Percentiles rank a stretch among this genome's conserved stretches.
Conservation (phyloP, 2,329 filamentous ascomycete species). For the Trichoderma asperellum region DNA sequence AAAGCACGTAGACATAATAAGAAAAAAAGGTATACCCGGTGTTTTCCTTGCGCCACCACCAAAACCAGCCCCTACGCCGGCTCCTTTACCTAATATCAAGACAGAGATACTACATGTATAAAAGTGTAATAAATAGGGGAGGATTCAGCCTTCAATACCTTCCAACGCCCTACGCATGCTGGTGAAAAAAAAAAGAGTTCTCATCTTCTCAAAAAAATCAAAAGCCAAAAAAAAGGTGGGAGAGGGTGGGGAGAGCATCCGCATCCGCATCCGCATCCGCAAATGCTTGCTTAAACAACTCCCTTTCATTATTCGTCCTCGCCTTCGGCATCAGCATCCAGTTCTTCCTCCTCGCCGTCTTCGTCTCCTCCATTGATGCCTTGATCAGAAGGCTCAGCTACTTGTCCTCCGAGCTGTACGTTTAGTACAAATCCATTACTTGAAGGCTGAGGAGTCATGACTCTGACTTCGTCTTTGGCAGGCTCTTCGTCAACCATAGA, state of each 20-base stretch:
- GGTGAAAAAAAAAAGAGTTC: neutral
- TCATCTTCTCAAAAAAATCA: neutral
- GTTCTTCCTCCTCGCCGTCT: constrained; percentile 22
- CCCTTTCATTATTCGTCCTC: constrained; percentile 38
- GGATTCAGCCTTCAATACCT: neutral
- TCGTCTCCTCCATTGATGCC: neutral
- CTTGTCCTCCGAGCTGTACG: constrained; percentile 32
- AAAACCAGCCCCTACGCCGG: constrained; percentile 33
- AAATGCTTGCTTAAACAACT: constrained; percentile 34
- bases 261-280: constrained; percentile 27
- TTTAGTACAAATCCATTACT: constrained; percentile 33
- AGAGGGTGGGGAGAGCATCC: neutral
- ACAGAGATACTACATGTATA: neutral
- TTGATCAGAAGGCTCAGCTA: neutral
- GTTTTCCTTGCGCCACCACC: constrained; percentile 30
- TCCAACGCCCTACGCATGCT: constrained; percentile 14
- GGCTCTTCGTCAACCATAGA: constrained; percentile 34
- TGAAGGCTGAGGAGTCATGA: constrained; percentile 37
- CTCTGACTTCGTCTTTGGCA: constrained; percentile 42
- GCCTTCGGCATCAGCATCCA: constrained; percentile 43
- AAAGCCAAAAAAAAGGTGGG: neutral
- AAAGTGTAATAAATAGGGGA: neutral
- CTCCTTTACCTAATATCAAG: constrained; percentile 5
- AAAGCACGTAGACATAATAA: neutral
- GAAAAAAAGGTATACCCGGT: constrained; percentile 18